Evolutionary conservation across 2,329 filamentous ascomycete species (phyloP), one percentile per base, ranked within the genome.

Genomic region (Colletotrichum liaoningense): DNA sequence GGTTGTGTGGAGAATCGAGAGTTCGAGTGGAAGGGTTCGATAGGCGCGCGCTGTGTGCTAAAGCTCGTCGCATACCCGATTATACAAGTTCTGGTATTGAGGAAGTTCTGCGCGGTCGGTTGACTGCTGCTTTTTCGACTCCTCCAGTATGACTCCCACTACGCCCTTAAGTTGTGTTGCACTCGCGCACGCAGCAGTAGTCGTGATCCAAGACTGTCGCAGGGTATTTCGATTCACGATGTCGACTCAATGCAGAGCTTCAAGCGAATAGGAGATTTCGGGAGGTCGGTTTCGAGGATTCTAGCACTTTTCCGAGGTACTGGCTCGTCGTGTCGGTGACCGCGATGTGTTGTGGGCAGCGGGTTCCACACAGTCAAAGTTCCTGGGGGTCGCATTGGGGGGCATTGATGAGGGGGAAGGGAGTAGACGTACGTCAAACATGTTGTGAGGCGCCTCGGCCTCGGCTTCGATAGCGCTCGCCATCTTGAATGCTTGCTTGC

Each of bases 361-460:
- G 52, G 62, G 28, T 11, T 62, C 58, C 58, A 38, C 35, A 49
- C 9, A 22, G 52, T 33, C 33, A 65, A 49, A 56, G 33, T 12
- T 16, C 16, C 30, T 19, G 46, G 46, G 24, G 22, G 26, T 5
- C 35, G 56, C 52, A 24, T n/a, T 62, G 19, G 26, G 26, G 22
- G 9, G 16, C 26, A 56, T 19, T 54, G 38, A 55, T 11, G 19
- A 57, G 63, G 42, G 16, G 24, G 38, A 28, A 54, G 8, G 64
- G 60, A 24, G n/a, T 42, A 30, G 46, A 81, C 80, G 70, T 76
- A 81, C 79, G 76, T 84, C 83, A 66, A 83, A 84, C 75, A 74
- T 79, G 72, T 79, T 80, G 74, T 84, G 82, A 80, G 83, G 82
- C 76, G 79, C 79, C 63, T 78, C 79, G 63, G 77, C 77, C 68